Conservation (phyloP, 2,329 filamentous ascomycete genomes). For the Monosporascus sp. region DNA sequence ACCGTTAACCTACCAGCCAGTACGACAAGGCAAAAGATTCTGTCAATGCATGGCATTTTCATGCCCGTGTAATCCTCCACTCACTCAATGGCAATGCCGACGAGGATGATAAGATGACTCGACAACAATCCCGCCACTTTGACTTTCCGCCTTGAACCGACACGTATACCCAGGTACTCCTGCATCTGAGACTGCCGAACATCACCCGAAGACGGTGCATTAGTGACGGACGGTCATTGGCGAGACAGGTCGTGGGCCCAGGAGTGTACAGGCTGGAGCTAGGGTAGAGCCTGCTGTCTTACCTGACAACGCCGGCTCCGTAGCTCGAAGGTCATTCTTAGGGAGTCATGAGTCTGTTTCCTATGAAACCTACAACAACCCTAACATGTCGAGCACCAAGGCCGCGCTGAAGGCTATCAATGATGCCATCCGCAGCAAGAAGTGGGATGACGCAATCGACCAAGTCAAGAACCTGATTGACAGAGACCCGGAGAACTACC, state of each 20-base stretch:
- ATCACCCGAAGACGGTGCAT: neutral
- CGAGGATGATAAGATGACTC: neutral
- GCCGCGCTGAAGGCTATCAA: constrained; percentile 76
- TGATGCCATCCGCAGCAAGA: constrained; percentile 69
- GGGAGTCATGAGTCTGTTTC: neutral
- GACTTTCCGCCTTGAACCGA: neutral
- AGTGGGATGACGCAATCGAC: constrained; percentile 70
- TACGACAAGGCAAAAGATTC: neutral
- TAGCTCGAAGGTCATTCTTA: neutral
- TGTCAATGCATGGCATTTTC: neutral
- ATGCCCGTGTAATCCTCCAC: neutral
- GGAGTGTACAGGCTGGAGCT: neutral
- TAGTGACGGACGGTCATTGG: no score
- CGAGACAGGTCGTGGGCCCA: no score
- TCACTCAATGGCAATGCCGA: neutral
- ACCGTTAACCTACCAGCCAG: no score
- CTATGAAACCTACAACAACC: neutral
- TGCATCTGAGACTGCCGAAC: neutral
- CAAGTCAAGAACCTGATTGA: constrained; percentile 66
- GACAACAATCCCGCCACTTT: neutral
- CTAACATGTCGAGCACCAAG: constrained; percentile 56
- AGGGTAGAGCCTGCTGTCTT: neutral
- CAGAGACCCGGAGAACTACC: constrained; percentile 74
- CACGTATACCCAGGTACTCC: neutral
- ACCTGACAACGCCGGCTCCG: neutral